Evolutionary conservation across 2,329 filamentous ascomycete species (phyloP).

Genomic region (Aureobasidium leucospermi): DNA sequence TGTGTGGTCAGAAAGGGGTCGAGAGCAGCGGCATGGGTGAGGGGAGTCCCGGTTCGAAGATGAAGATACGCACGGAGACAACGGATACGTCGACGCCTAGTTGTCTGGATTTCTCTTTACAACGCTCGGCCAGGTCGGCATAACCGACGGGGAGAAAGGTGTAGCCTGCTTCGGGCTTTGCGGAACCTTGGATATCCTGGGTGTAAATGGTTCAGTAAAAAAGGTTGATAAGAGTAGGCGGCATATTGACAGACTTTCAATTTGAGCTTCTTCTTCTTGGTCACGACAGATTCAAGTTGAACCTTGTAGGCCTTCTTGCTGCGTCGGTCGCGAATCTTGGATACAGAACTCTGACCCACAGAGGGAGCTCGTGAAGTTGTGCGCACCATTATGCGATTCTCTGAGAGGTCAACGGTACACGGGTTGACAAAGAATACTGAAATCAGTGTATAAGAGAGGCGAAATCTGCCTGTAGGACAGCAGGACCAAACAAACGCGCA

Average conservation of each 20-base stretch:
- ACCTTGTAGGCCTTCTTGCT: conserved; percentile 48
- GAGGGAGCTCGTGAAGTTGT: conserved; percentile 11
- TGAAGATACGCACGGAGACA: conserved; percentile 48
- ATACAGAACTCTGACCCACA: conserved; percentile 3
- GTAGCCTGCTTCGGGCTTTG: conserved; percentile 50
- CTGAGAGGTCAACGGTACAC: background rate
- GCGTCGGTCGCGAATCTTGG: conserved; percentile 23
- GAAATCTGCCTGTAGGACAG: background rate
- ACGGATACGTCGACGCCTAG: conserved; percentile 48
- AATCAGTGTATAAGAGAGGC: background rate
- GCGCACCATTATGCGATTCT: conserved; percentile 4
- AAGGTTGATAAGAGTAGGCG: background rate
- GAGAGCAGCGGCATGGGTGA: background rate
- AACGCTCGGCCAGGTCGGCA: conserved; percentile 50
- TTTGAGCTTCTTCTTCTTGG: conserved; percentile 54
- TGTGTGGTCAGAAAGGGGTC: background rate
- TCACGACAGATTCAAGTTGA: conserved; percentile 50
- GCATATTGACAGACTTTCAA: conserved; percentile 34
- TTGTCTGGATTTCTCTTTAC: conserved; percentile 53
- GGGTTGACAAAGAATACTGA: background rate
- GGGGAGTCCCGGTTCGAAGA: background rate
- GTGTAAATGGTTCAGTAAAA: background rate
- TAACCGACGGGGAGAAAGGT: conserved; percentile 55
- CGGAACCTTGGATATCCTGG: background rate
- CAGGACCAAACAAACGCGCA: background rate